Percentiles rank a stretch among this genome's conserved stretches.
Evolutionary conservation across 2,329 filamentous ascomycete genomes (phyloP).

Genomic region (Parafenestella ontariensis): DNA sequence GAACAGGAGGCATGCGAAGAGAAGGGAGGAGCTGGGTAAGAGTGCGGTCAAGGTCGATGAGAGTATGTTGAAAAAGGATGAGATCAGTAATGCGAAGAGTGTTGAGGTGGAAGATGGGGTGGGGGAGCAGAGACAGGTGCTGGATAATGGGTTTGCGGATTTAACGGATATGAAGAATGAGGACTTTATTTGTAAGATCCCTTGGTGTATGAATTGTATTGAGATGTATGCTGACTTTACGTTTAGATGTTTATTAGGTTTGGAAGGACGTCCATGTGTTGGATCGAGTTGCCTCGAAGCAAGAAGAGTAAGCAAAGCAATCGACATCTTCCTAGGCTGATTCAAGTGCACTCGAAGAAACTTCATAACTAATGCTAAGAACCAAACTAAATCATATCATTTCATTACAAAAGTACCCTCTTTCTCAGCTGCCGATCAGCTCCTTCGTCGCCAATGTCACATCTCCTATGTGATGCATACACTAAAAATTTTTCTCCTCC

Average conservation of each 20-base stretch:
- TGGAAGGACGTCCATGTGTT: too few species aligned
- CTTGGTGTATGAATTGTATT: constrained; percentile 12
- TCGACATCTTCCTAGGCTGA: constrained; percentile 10
- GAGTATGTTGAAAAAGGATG: constrained; percentile 43
- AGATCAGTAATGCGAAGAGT: constrained; percentile 20
- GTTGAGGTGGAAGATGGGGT: constrained; percentile 15
- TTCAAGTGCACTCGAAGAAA: not conserved
- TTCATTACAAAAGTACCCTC: not conserved
- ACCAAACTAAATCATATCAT: not conserved
- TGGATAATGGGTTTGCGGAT: constrained; percentile 25
- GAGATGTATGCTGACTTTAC: too few species aligned
- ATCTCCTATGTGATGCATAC: not conserved
- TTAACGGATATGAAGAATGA: constrained; percentile 31
- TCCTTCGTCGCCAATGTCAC: not conserved
- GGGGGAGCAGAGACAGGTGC: not conserved
- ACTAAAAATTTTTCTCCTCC: not conserved
- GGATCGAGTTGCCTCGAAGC: too few species aligned
- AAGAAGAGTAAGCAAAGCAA: too few species aligned
- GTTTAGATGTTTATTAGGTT: too few species aligned
- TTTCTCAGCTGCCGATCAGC: not conserved
- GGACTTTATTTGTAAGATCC: too few species aligned
- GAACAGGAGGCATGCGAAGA: constrained; percentile 40
- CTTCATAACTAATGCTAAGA: not conserved
- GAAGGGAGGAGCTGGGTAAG: constrained; percentile 41
- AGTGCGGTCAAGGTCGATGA: constrained; percentile 38